Evolutionary conservation across 2,329 filamentous ascomycete species (phyloP).

Genomic region (Calonectria pauciramosa): DNA sequence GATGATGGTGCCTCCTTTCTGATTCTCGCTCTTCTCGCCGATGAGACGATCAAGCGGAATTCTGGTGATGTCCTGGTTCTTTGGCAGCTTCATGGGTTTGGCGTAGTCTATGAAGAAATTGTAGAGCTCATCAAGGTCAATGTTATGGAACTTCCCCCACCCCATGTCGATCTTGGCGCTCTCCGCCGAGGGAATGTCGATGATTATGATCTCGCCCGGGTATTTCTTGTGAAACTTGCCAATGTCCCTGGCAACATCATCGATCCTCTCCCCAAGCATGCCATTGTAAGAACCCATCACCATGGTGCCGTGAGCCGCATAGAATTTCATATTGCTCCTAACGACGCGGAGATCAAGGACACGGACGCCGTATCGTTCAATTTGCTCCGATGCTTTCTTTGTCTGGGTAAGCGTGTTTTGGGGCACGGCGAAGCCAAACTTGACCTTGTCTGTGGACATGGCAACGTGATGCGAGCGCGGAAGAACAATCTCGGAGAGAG

Average conservation of each 20-base stretch:
- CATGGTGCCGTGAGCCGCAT: conserved; percentile 38
- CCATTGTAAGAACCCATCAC: conserved; percentile 40
- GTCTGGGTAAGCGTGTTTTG: conserved; percentile 46
- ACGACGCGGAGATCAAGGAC: conserved; percentile 48
- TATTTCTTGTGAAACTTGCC: conserved; percentile 46
- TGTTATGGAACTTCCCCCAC: not conserved
- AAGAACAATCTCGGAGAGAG: conserved; percentile 48
- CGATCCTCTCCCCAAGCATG: conserved; percentile 40
- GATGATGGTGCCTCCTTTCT: conserved; percentile 46
- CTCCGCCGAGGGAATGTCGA: conserved; percentile 44
- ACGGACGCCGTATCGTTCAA: conserved; percentile 45
- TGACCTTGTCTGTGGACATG: conserved; percentile 34
- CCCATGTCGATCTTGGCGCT: conserved; percentile 11
- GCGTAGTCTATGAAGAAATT: conserved; percentile 38
- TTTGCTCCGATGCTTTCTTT: conserved; percentile 39
- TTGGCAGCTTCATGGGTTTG: conserved; percentile 38
- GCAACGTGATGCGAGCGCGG: conserved; percentile 51
- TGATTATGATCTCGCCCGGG: conserved; percentile 52
- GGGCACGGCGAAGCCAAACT: conserved; percentile 20
- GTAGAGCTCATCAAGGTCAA: conserved; percentile 33
- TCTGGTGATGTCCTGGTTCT: conserved; percentile 42
- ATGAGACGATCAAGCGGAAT: conserved; percentile 46
- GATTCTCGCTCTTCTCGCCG: conserved; percentile 17
- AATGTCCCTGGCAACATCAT: conserved; percentile 46
- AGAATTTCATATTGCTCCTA: conserved; percentile 13